Evolutionary conservation across 306 rosid genomes (phyloP).

Genomic region (Fragaria vesca): DNA sequence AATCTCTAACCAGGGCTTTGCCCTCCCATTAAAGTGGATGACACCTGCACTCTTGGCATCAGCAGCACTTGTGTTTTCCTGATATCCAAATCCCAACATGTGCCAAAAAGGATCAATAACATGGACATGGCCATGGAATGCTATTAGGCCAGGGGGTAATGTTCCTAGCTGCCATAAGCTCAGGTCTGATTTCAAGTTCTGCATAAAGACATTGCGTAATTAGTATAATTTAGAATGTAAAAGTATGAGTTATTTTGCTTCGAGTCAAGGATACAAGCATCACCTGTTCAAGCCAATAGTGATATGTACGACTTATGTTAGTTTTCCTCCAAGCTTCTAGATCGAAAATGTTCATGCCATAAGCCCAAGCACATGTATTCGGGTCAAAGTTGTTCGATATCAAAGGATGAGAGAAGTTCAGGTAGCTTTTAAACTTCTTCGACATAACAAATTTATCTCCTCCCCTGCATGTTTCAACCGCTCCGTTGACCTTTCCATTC

Average conservation of each 20-base stretch:
- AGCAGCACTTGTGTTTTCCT: constrained; percentile 68
- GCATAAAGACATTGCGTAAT: constrained; percentile 27
- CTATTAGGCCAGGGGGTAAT: constrained; percentile 96
- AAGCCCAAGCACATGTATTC: constrained; percentile 95
- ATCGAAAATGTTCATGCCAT: constrained; percentile 98
- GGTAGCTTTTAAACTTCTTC: constrained; percentile 78
- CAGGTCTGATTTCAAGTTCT: constrained; percentile 96
- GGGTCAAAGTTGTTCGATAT: constrained; percentile 62
- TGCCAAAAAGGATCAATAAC: constrained; percentile 95
- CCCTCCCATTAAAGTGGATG: constrained; percentile 94
- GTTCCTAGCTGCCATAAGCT: constrained; percentile 99
- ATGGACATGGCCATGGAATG: constrained; percentile 89
- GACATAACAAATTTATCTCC: constrained; percentile 98
- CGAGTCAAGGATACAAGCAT: background rate
- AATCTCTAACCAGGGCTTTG: constrained; percentile 98
- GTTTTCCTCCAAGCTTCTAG: constrained; percentile 96
- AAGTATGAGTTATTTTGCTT: background rate
- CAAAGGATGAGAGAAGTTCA: constrained; percentile 96
- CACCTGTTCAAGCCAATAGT: constrained; percentile 90
- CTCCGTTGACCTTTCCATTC: constrained; percentile 96
- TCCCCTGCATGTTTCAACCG: constrained; percentile 91
- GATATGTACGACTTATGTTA: constrained; percentile 83
- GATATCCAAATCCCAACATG: constrained; percentile 96
- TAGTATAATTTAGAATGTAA: constrained; percentile 7
- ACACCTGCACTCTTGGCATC: constrained; percentile 83